phyloP scores from a whole-genome alignment of 2,329 filamentous ascomycete genomes.

The Sarocladium kiliense region DNA sequence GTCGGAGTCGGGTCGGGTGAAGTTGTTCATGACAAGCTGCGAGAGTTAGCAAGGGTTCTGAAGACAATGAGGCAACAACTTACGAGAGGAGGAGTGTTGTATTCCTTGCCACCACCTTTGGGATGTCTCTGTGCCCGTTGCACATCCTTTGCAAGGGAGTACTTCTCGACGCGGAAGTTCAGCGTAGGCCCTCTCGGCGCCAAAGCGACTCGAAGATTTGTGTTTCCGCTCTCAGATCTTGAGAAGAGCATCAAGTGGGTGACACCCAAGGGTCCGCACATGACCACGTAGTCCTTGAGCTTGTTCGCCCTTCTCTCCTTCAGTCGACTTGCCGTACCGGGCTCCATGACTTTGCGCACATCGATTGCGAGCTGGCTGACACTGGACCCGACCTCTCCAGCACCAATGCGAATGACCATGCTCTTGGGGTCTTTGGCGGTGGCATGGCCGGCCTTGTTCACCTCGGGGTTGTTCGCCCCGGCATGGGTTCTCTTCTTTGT shows the following conservation, averaged over 20 bases:
- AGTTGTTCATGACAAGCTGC: constrained; percentile 96
- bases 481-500: constrained; percentile 87
- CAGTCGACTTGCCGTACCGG: constrained; percentile 80
- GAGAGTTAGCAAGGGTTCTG: background rate
- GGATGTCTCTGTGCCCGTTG: constrained; percentile 78
- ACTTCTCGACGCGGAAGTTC: constrained; percentile 91
- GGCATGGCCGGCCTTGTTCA: constrained; percentile 52
- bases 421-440: constrained; percentile 76
- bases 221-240: constrained; percentile 82
- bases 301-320: constrained; percentile 88
- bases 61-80: constrained; percentile 14
- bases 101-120: constrained; percentile 77
- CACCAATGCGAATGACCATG: constrained; percentile 97
- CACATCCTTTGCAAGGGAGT: constrained; percentile 90
- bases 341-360: constrained; percentile 91
- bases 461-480: constrained; percentile 57
- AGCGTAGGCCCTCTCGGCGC: constrained; percentile 89
- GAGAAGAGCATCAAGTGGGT: constrained; percentile 92
- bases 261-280: constrained; percentile 91
- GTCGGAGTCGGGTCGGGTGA: constrained; percentile 60
- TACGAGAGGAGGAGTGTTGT: constrained; percentile 76
- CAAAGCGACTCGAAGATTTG: constrained; percentile 81
- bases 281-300: constrained; percentile 86
- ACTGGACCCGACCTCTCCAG: constrained; percentile 85
- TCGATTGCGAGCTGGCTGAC: constrained; percentile 89